Conservation (phyloP, 1,139 yeast species). For the Casaregolazyma lundiana region DNA sequence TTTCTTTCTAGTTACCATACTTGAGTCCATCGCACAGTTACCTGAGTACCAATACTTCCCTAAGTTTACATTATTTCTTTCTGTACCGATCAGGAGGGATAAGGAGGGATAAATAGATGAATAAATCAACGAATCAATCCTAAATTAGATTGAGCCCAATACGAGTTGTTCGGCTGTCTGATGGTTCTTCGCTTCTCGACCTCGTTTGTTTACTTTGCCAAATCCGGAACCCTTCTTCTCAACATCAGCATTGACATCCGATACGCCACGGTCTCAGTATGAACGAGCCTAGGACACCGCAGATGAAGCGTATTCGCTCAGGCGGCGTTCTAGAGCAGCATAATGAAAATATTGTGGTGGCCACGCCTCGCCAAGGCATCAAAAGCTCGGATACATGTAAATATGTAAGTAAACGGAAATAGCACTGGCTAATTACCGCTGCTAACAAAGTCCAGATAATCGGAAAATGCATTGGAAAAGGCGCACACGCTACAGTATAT, state of each 20-base stretch:
- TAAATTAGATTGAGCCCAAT: too few species aligned
- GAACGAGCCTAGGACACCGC: slow-evolving; percentile 5
- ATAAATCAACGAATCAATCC: too few species aligned
- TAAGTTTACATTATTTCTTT: too few species aligned
- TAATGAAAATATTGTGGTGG: slow-evolving; percentile 14
- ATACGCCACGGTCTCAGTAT: neutral
- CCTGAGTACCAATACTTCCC: too few species aligned
- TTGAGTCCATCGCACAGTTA: too few species aligned
- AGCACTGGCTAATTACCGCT: neutral
- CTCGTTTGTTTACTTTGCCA: slow-evolving; percentile 4
- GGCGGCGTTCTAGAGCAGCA: slow-evolving; percentile 3
- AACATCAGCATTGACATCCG: neutral
- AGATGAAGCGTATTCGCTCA: neutral
- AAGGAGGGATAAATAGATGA: too few species aligned
- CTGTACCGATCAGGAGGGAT: too few species aligned
- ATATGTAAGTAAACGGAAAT: slow-evolving; percentile 14
- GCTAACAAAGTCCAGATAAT: slow-evolving; percentile 27
- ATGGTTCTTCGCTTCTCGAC: neutral
- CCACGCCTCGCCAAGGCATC: slow-evolving; percentile 22
- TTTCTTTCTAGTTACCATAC: too few species aligned
- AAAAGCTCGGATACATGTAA: slow-evolving; percentile 17
- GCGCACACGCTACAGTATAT: slow-evolving; percentile 77
- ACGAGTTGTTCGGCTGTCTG: neutral
- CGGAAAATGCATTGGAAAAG: slow-evolving; percentile 64
- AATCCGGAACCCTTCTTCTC: too few species aligned